Conservation (phyloP, 371 early-diverging fungal species). For the Syncephalastrum monosporum region DNA sequence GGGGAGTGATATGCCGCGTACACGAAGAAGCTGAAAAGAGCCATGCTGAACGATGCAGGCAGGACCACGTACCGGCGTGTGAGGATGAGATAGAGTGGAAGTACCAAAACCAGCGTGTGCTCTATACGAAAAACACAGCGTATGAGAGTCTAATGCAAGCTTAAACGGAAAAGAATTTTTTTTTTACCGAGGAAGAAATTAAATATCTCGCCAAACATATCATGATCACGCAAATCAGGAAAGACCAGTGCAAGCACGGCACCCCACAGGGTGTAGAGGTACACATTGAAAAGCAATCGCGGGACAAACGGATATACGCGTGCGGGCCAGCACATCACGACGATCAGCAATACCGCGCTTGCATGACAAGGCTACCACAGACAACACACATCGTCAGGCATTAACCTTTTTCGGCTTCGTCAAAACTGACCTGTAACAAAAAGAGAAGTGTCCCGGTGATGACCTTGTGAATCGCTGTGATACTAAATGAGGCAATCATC, state of each 20-base stretch:
- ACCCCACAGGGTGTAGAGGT: slow-evolving; percentile 58
- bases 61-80: slow-evolving; percentile 51
- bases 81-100: slow-evolving; percentile 52
- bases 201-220: slow-evolving; percentile 52
- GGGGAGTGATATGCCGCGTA: slow-evolving; percentile 57
- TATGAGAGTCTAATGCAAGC: too few relatives aligned
- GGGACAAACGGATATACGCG: slow-evolving; percentile 34
- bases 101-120: slow-evolving; percentile 45
- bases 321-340: slow-evolving; percentile 52
- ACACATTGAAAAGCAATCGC: slow-evolving; percentile 53
- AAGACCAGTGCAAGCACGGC: slow-evolving; percentile 47
- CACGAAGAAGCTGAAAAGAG: slow-evolving; percentile 51
- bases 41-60: slow-evolving; percentile 46
- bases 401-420: not conserved
- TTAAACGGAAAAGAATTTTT: not conserved
- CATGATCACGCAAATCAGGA: slow-evolving; percentile 57
- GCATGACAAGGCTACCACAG: slow-evolving; percentile 57
- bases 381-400: not conserved
- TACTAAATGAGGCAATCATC: slow-evolving; percentile 37
- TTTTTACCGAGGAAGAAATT: slow-evolving; percentile 57
- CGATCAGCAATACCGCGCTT: slow-evolving; percentile 47
- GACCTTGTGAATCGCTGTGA: slow-evolving; percentile 50
- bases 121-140: slow-evolving; percentile 26
- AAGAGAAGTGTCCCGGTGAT: slow-evolving; percentile 42
- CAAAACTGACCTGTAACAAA: slow-evolving; percentile 44